phyloP scores from a whole-genome alignment of 23 red algal genomes.

The Gracilariopsis chorda region DNA sequence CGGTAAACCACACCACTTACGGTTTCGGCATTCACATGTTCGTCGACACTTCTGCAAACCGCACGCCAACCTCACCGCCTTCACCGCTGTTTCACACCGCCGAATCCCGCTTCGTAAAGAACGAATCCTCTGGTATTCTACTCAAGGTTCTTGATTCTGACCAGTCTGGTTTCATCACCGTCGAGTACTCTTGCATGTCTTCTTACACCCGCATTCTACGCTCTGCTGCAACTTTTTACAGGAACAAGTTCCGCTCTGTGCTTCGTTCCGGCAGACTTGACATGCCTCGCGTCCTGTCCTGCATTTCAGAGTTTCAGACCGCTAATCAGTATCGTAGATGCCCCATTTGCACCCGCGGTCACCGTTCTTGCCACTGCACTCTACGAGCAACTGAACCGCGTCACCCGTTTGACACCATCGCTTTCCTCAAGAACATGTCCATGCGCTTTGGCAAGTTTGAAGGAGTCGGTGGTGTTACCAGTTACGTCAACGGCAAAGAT shows the following conservation, averaged over 20 bases:
- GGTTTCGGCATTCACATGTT: conserved; percentile 13
- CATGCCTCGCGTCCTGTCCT: background rate
- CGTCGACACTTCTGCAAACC: background rate
- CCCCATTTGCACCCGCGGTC: background rate
- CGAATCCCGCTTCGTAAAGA: conserved; percentile 23
- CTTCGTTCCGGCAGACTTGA: background rate
- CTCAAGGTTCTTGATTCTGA: conserved; percentile 16
- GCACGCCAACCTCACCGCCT: background rate
- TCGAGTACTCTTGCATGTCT: conserved; percentile 5
- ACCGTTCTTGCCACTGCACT: background rate
- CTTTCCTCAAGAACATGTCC: conserved; percentile 10
- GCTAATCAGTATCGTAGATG: background rate
- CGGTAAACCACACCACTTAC: background rate
- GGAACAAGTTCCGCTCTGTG: conserved; percentile 10
- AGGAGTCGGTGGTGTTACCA: background rate
- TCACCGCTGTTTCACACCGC: background rate
- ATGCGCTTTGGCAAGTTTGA: background rate
- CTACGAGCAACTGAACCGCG: background rate
- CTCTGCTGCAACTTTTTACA: background rate
- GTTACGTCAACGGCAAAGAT: background rate
- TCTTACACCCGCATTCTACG: background rate
- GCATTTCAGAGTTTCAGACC: conserved; percentile 24
- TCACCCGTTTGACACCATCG: conserved; percentile 11
- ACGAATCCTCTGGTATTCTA: background rate
- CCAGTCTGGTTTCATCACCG: background rate